Evolutionary conservation across 208 protist species (phyloP).

Genomic region (Wallacemonas rigidus): DNA sequence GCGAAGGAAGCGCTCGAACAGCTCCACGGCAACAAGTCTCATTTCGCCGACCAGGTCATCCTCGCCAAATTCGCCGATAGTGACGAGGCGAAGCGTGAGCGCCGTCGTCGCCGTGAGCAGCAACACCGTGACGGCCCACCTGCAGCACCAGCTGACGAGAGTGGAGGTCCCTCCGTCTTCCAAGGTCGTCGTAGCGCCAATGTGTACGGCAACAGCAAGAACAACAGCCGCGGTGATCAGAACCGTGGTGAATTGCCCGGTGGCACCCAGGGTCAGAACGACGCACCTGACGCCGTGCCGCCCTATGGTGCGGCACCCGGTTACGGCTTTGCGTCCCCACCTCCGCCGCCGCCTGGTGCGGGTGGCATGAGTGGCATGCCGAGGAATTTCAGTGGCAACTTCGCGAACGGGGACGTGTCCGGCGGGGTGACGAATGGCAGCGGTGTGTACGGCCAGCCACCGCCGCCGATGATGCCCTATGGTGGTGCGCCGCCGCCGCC

Average conservation of each 20-base stretch:
- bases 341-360: neutral
- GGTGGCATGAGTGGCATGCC: neutral
- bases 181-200: neutral
- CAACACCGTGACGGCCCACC: conserved; percentile 20
- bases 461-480: conserved; percentile 21
- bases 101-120: conserved; percentile 67
- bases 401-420: conserved; percentile 10
- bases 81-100: conserved; percentile 78
- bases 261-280: neutral
- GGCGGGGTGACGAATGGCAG: neutral
- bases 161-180: neutral
- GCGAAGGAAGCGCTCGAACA: conserved; percentile 60
- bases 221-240: conserved; percentile 14
- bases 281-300: neutral
- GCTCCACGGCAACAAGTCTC: conserved; percentile 69
- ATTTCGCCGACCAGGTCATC: conserved; percentile 65
- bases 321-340: neutral
- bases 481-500: neutral
- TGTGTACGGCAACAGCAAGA: conserved; percentile 6
- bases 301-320: conserved; percentile 1
- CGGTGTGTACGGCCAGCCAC: conserved; percentile 17
- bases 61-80: conserved; percentile 88
- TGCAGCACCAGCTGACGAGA: neutral
- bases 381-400: conserved; percentile 7
- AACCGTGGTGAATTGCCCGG: conserved; percentile 10